These are phyloP conservation scores for Euclidium syriacum DNA, from an alignment of 345 rosid species.

Conservation along the genomic window DNA sequence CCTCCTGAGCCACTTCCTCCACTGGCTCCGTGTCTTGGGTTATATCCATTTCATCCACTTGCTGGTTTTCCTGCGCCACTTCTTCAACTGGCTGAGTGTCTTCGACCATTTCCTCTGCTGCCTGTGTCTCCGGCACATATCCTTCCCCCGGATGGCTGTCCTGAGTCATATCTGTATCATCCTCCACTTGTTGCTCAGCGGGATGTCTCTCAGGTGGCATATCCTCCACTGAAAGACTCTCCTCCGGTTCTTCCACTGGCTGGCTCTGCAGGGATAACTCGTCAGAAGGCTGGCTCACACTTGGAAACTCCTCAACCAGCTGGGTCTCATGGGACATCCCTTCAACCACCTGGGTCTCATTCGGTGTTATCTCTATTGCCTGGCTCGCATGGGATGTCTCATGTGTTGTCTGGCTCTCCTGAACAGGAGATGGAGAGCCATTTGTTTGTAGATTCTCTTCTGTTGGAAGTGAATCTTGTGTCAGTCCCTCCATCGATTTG, in stretches of 20 bases:
- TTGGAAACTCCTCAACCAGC: not conserved
- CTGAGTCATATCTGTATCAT: not conserved
- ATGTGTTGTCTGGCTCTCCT: slow-evolving; percentile 10
- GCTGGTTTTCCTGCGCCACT: slow-evolving; percentile 4
- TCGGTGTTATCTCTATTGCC: not conserved
- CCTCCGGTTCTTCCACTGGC: slow-evolving; percentile 11
- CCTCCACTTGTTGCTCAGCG: not conserved
- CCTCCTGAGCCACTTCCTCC: not conserved
- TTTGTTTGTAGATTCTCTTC: slow-evolving; percentile 3
- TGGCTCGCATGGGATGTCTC: not conserved
- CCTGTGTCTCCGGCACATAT: not conserved
- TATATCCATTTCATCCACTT: slow-evolving; percentile 6
- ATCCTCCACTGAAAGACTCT: slow-evolving; percentile 1
- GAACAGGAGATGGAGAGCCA: not conserved
- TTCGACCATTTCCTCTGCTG: slow-evolving; percentile 6
- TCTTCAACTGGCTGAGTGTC: slow-evolving; percentile 8
- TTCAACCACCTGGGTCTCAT: not conserved
- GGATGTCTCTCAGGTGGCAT: not conserved
- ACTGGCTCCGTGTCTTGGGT: slow-evolving; percentile 11
- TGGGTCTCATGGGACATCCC: not conserved
- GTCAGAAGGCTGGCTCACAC: not conserved
- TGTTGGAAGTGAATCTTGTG: not conserved
- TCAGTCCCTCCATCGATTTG: slow-evolving; percentile 11
- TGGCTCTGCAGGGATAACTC: not conserved
- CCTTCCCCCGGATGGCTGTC: slow-evolving; percentile 9